phyloP scores from a whole-genome alignment of 2,329 filamentous ascomycete species.

The Fusarium marasasianum region DNA sequence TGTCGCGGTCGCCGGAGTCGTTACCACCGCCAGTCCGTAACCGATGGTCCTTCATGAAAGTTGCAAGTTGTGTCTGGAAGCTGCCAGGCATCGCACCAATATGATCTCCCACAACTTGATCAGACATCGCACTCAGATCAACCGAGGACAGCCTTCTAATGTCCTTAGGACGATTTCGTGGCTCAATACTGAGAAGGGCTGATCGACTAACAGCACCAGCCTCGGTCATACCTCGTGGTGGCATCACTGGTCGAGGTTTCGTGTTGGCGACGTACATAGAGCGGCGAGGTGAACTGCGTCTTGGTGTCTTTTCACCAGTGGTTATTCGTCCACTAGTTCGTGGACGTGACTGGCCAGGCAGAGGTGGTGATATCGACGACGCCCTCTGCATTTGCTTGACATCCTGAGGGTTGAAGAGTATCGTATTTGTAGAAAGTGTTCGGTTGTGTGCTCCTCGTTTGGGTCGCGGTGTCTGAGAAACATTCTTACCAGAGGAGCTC shows the following conservation, averaged over 20 bases:
- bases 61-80: constrained; percentile 83
- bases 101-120: constrained; percentile 68
- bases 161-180: constrained; percentile 52
- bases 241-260: constrained; percentile 66
- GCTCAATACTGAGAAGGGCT: constrained; percentile 61
- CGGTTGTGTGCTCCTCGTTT: constrained; percentile 68
- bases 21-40: constrained; percentile 56
- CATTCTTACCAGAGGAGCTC: constrained; percentile 43
- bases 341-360: constrained; percentile 45
- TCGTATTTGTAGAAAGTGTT: constrained; percentile 83
- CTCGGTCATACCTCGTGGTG: constrained; percentile 51
- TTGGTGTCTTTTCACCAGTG: constrained; percentile 51
- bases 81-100: constrained; percentile 75
- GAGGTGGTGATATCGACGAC: constrained; percentile 56
- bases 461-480: constrained; percentile 47
- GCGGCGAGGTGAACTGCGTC: constrained; percentile 59
- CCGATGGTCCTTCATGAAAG: constrained; percentile 66
- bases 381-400: constrained; percentile 50
- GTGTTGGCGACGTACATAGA: constrained; percentile 55
- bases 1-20: constrained; percentile 63
- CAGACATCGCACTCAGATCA: constrained; percentile 78
- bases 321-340: constrained; percentile 50
- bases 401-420: constrained; percentile 79
- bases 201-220: constrained; percentile 51
- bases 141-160: constrained; percentile 67